Base-by-base conservation (phyloP, 176 grass and related monocot genomes). In the Areca catechu region DNA sequence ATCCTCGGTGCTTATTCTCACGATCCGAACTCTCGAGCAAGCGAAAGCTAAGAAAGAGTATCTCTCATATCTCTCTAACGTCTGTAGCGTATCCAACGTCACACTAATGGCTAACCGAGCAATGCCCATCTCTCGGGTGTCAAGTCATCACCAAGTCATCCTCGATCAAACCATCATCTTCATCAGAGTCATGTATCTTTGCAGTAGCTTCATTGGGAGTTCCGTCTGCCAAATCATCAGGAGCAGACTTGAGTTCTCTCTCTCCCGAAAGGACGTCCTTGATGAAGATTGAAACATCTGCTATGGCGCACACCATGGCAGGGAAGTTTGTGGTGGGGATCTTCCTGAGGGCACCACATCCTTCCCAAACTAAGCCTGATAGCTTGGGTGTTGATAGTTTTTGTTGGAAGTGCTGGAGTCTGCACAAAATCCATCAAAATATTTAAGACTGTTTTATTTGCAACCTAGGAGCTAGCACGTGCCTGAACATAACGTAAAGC, bases 231-330 rank as follows among this genome's bases (percentile, higher is more conserved):
- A 19, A 21, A 62, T 16, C 50, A 62, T 28, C 61, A 62, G 72
- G 76, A 67, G 57, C 66, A 71, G 75, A 22, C 16, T 77, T 57
- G 1, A 89, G 84, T 54, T 98, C 84, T 62, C 91, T 80, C 87
- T 89, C 86, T 70, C 93, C 88, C 1, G 81, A 73, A 50, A 85
- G 76, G 23, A 98, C 58, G 69, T 98, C 94, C 73, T 98, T 93
- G 23, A 98, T 57, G 54, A 58, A 83, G 7, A 89, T 73, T 1
- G 86, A 76, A 34, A 93, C 61, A 51, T 89, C 79, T 5, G 94
- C 83, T 63, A 98, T 93, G 9, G 88, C 81, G 56, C 76, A 77
- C 20, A 81, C 88, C 49, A 93, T 76, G 52, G 84, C 84, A 15
- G 58, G 73, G 67, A 67, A 86, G 62, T 98, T 93, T 25, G 63